Percentiles rank a stretch among this genome's conserved stretches.
These are phyloP conservation scores for Craterostigma plantagineum DNA, from an alignment of 257 asterid genomes.

Conservation along the genomic window DNA sequence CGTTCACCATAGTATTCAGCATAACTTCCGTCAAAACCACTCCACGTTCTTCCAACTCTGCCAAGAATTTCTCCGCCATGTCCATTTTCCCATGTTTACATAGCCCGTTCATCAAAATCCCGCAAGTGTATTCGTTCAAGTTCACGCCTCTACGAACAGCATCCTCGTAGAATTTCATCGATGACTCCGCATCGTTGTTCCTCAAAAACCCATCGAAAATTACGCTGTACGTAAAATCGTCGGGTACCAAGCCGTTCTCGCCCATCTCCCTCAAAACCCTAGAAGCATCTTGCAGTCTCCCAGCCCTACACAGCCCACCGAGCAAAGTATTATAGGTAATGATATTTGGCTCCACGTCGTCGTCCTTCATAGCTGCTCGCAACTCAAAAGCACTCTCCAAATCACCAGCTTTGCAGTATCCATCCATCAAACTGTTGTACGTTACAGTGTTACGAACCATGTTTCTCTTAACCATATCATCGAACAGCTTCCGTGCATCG, in stretches of 20 bases:
- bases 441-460: conserved; percentile 39
- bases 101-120: conserved; percentile 44
- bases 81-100: conserved; percentile 47
- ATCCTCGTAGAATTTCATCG: conserved; percentile 36
- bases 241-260: conserved; percentile 37
- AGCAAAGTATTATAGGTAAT: conserved; percentile 60
- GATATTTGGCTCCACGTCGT: conserved; percentile 35
- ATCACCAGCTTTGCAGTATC: conserved; percentile 47
- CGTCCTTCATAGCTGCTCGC: conserved; percentile 37
- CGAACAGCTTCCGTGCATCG: conserved; percentile 57
- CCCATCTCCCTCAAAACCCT: conserved; percentile 47
- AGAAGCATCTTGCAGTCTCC: conserved; percentile 49
- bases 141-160: conserved; percentile 27
- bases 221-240: conserved; percentile 46
- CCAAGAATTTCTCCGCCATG: conserved; percentile 34
- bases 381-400: conserved; percentile 37
- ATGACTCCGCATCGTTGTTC: conserved; percentile 34
- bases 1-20: conserved; percentile 41
- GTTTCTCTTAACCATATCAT: conserved; percentile 44
- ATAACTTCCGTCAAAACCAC: conserved; percentile 39
- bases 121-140: conserved; percentile 28
- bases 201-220: conserved; percentile 49
- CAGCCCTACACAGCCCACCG: conserved; percentile 41
- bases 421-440: conserved; percentile 58
- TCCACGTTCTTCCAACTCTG: conserved; percentile 29